phyloP scores from a whole-genome alignment of 805 yeast species.

The Clavispora fructus region DNA sequence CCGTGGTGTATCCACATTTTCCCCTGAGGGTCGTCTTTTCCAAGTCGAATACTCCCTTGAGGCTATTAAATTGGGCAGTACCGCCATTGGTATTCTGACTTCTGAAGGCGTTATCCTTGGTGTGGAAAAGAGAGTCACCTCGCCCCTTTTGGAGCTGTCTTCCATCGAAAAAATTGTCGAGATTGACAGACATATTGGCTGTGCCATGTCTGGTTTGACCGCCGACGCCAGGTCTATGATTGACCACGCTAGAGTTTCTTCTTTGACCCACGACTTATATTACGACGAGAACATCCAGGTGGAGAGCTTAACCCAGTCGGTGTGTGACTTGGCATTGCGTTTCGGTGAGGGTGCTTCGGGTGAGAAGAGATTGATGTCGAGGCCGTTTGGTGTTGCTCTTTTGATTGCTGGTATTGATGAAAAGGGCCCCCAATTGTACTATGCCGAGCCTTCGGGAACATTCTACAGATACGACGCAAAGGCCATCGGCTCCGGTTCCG shows the following conservation, averaged over 20 bases:
- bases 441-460: slow-evolving; percentile 99
- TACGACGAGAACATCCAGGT: slow-evolving; percentile 91
- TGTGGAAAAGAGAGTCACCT: slow-evolving; percentile 95
- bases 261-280: slow-evolving; percentile 81
- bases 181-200: slow-evolving; percentile 89
- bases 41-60: slow-evolving; percentile 97
- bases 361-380: slow-evolving; percentile 90
- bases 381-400: slow-evolving; percentile 98
- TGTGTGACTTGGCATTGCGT: slow-evolving; percentile 92
- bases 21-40: slow-evolving; percentile 97
- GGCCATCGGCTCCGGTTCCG: slow-evolving; percentile 98
- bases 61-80: slow-evolving; percentile 95
- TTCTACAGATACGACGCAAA: slow-evolving; percentile 96
- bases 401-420: slow-evolving; percentile 94
- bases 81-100: slow-evolving; percentile 95
- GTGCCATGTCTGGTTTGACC: slow-evolving; percentile 98
- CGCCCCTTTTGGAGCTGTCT: slow-evolving; percentile 82
- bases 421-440: slow-evolving; percentile 92
- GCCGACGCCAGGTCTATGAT: slow-evolving; percentile 99
- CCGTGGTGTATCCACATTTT: slow-evolving; percentile 96
- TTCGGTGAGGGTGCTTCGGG: slow-evolving; percentile 98
- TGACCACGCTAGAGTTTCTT: slow-evolving; percentile 91
- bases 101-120: slow-evolving; percentile 94
- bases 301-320: slow-evolving; percentile 91
- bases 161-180: slow-evolving; percentile 96